Base-by-base conservation (phyloP, 176 grass and related monocot species). In the Microstegium vimineum region DNA sequence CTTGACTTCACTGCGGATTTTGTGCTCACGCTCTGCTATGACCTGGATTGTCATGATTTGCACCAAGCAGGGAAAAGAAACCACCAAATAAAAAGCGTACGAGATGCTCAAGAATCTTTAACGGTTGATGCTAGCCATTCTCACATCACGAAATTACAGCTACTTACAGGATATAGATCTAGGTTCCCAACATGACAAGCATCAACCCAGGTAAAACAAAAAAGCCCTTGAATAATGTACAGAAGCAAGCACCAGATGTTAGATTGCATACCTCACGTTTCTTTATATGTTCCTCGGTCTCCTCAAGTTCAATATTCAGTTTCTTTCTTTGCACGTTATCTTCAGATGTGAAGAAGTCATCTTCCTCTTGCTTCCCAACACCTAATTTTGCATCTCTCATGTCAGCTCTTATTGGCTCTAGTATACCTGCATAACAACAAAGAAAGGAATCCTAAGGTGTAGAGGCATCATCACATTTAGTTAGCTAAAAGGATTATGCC, bases 31-130 rank as follows among this genome's bases (percentile, higher is more conserved):
- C 82, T 95, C 96, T 98, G 96, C 96, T 94, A 86, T 91, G 79
- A 98, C 96, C 96, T 98, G 96, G 93, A 95, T 91, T 91, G 93
- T 94, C 93, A 94, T 78, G 87, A 95, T 92, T 89, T 72, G 89
- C 91, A 91, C 92, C 71, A 94, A 95, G 87, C 81, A 94, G 81
- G 86, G 62, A 86, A 89, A 87, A 94, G 82, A 94, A 88, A 71
- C n/a, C 86, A 91, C 83, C 96, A 93, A 98, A 98, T 95, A 95
- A 90, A 94, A 90, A 86, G 78, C 89, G 90, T 74, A 90, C 60
- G 3, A 54, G 76, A 90, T 87, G 80, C 84, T 89, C 31, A 79
- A 97, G 46, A 82, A 30, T 78, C 62, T 71, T 63, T 54, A 22
- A 92, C 37, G 23, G 76, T 83, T 89, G 84, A 89, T 83, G 83